These are phyloP conservation scores for Lachancea sp. DNA, from an alignment of 805 yeast genomes.

Conservation along the genomic window DNA sequence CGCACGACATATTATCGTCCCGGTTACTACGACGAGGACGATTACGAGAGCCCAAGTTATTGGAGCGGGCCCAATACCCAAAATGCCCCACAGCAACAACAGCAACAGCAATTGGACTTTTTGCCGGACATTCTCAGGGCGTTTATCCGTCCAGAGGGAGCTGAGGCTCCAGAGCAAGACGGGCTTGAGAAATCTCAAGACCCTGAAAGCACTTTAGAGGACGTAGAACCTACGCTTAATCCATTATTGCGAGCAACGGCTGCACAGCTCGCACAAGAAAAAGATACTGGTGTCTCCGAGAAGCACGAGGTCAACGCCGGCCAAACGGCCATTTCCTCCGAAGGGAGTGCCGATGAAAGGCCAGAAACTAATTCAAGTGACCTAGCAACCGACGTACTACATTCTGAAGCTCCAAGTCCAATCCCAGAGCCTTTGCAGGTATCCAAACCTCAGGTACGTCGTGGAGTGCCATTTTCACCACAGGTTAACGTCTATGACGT, in stretches of 20 bases:
- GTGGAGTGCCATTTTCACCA: slow-evolving; percentile 48
- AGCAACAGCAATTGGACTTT: slow-evolving; percentile 6
- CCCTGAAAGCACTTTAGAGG: background rate
- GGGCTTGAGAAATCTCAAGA: background rate
- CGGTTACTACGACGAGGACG: slow-evolving; percentile 8
- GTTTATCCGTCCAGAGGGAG: slow-evolving; percentile 5
- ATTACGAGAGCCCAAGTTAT: slow-evolving; percentile 2
- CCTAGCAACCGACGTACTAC: slow-evolving; percentile 5
- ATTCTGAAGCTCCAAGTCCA: slow-evolving; percentile 26
- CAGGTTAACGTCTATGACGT: slow-evolving; percentile 52
- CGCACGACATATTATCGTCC: slow-evolving; percentile 11
- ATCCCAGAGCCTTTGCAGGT: slow-evolving; percentile 39
- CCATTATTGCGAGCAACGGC: background rate
- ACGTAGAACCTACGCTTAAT: background rate
- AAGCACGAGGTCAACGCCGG: too few relatives aligned
- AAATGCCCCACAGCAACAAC: background rate
- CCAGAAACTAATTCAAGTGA: slow-evolving; percentile 2
- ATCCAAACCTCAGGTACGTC: slow-evolving; percentile 39
- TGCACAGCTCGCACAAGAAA: too few relatives aligned
- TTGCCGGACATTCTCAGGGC: slow-evolving; percentile 19
- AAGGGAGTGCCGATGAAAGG: background rate
- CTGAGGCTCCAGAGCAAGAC: too few relatives aligned
- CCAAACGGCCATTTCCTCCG: too few relatives aligned
- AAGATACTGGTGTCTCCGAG: too few relatives aligned
- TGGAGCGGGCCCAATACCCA: background rate